Conservation (phyloP, 2,329 filamentous ascomycete genomes). For the Coniochaeta ligniaria region DNA sequence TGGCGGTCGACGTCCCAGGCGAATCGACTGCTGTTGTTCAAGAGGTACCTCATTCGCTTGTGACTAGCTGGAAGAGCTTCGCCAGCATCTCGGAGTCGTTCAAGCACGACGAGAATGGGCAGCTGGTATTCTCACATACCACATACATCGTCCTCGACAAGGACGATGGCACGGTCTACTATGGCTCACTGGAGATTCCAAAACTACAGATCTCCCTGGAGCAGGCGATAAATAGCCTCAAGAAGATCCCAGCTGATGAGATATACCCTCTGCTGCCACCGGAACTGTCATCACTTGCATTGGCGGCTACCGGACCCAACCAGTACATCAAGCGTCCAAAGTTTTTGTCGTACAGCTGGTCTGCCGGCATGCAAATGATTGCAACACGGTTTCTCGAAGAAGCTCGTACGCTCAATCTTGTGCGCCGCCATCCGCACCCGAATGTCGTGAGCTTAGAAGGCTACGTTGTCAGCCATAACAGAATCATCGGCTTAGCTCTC, state of each 20-base stretch:
- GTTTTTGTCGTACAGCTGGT: background rate
- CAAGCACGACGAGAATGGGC: background rate
- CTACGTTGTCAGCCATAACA: conserved; percentile 16
- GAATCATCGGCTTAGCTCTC: conserved; percentile 16
- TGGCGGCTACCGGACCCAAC: background rate
- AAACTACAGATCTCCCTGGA: background rate
- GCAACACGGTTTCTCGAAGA: conserved; percentile 4
- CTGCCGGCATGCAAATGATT: background rate
- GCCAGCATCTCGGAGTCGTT: background rate
- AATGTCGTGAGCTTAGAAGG: conserved; percentile 17
- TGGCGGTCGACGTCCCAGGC: no score
- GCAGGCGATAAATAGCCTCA: background rate
- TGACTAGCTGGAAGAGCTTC: background rate
- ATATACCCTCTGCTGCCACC: background rate
- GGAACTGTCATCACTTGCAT: background rate
- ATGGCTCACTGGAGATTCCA: background rate
- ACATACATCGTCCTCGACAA: background rate
- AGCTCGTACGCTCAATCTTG: conserved; percentile 5
- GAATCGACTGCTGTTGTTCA: no score
- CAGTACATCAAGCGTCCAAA: conserved; percentile 1
- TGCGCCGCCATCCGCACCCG: conserved; percentile 3
- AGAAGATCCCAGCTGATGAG: background rate
- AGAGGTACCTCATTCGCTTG: background rate
- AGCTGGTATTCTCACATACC: background rate
- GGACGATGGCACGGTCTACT: background rate